Conservation (phyloP, 352 stramenopile species). For the Globisporangium solare region DNA sequence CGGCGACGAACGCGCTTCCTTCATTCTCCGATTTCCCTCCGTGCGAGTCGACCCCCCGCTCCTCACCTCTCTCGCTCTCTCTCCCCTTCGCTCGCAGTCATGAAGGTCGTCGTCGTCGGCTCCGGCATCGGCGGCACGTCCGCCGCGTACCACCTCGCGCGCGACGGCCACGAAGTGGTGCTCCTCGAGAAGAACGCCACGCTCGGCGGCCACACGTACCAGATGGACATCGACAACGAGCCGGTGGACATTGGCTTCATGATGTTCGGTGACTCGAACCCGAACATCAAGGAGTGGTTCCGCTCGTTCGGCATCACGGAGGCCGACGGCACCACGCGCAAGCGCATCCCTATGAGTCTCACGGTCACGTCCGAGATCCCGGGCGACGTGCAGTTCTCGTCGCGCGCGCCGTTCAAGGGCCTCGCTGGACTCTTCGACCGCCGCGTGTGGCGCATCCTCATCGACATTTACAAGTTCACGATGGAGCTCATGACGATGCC, state of each 20-base stretch:
- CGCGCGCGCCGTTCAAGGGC: slow-evolving; percentile 66
- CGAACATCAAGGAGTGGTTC: slow-evolving; percentile 90
- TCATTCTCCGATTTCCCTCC: slow-evolving; percentile 13
- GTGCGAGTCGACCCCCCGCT: slow-evolving; percentile 2
- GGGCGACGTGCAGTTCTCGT: slow-evolving; percentile 85
- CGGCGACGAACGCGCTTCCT: not conserved
- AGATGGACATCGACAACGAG: slow-evolving; percentile 85
- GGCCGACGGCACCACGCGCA: slow-evolving; percentile 80
- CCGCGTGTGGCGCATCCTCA: slow-evolving; percentile 79
- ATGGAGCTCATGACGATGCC: slow-evolving; percentile 85
- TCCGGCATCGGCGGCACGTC: slow-evolving; percentile 81
- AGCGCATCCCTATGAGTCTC: slow-evolving; percentile 85
- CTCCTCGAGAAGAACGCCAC: slow-evolving; percentile 80
- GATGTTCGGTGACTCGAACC: slow-evolving; percentile 89
- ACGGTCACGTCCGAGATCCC: slow-evolving; percentile 79
- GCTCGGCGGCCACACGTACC: slow-evolving; percentile 79
- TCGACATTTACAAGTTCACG: slow-evolving; percentile 86
- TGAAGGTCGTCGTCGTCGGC: slow-evolving; percentile 85
- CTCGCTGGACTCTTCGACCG: slow-evolving; percentile 65
- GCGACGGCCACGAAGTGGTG: slow-evolving; percentile 79
- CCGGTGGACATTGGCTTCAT: slow-evolving; percentile 87
- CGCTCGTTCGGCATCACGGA: slow-evolving; percentile 81
- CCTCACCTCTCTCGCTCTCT: not conserved
- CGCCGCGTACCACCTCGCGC: slow-evolving; percentile 78
- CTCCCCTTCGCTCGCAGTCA: slow-evolving; percentile 17